Evolutionary conservation across 2,329 filamentous ascomycete genomes (phyloP), one percentile per base, ranked within the genome.

Genomic region (Fusarium nodosum): DNA sequence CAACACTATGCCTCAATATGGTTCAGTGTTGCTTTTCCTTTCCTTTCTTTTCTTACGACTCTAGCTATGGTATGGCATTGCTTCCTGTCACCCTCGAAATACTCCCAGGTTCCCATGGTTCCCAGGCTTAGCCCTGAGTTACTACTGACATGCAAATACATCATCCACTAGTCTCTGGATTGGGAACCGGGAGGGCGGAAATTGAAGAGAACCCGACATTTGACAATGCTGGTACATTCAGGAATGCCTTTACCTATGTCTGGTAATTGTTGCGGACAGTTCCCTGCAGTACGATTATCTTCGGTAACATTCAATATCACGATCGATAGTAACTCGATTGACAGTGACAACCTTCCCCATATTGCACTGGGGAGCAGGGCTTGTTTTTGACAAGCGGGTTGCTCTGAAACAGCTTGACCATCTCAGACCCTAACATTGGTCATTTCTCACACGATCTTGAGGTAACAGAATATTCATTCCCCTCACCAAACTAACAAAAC

Each of bases 1-100:
- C 46, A 62, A 47, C 56, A 53, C 64, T 55, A 59, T 73, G 48
- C 55, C 61, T 72, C 56, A 60, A 71, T 68, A 54, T 60, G 56
- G 69, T 28, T 47, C 58, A 59, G 56, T 54, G 53, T 59, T 61
- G 47, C 56, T 71, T 61, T 69, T 73, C 55, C 39, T 65, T 71
- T 69, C 46, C 36, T 72, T 73, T 62, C 60, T 61, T 56, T 70
- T 68, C 42, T 42, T 42, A 38, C 36, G 47, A 56, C 31, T 55
- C 39, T 41, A 59, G 46, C 56, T 54, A 47, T 63, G 36, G 36
- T 47, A 28, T 47, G 52, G 61, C 41, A 51, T 72, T 73, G 51
- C 52, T 72, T 68, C 48, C 41, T 38, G 45, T 42, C 55, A 51
- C 50, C 47, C 26, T 64, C 45, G 42, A 53, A 47, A 42, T 33